These are phyloP conservation scores for Chlorella vulgaris DNA, from an alignment of 139 green algal species.

Conservation along the genomic window DNA sequence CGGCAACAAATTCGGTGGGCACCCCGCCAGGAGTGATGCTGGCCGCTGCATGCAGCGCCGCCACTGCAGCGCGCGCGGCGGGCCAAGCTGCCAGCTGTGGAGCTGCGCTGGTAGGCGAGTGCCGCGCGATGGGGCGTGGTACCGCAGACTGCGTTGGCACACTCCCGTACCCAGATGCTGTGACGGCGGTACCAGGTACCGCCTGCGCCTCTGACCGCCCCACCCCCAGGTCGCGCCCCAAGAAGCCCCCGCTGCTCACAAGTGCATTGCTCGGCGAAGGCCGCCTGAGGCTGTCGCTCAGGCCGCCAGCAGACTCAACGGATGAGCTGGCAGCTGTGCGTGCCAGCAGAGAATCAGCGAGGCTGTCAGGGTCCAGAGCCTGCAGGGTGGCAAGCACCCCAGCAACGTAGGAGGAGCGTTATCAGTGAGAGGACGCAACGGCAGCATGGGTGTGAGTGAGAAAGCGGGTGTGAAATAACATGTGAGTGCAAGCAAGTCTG, in stretches of 20 bases:
- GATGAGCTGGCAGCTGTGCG: neutral
- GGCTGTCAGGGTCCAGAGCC: conserved; percentile 10
- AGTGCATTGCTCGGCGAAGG: neutral
- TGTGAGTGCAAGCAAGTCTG: too few species aligned
- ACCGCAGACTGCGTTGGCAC: too few species aligned
- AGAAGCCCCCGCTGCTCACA: neutral
- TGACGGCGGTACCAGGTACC: neutral
- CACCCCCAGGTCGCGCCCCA: neutral
- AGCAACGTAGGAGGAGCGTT: too few species aligned
- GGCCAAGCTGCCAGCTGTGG: neutral
- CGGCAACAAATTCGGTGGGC: neutral
- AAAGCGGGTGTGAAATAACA: too few species aligned
- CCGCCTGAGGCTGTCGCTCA: too few species aligned
- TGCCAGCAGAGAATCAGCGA: conserved; percentile 12
- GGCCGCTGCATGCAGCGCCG: neutral
- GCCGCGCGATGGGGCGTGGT: too few species aligned
- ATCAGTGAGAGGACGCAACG: too few species aligned
- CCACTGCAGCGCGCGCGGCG: neutral
- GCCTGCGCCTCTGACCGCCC: neutral
- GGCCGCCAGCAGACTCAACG: neutral
- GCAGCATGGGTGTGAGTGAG: too few species aligned
- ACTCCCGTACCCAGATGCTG: too few species aligned
- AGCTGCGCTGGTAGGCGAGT: too few species aligned
- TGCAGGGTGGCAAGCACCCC: neutral
- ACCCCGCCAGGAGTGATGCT: neutral